Percentiles rank a stretch among this genome's conserved stretches.
phyloP scores from a whole-genome alignment of 2,329 filamentous ascomycete species.

The Colletotrichum costaricense region DNA sequence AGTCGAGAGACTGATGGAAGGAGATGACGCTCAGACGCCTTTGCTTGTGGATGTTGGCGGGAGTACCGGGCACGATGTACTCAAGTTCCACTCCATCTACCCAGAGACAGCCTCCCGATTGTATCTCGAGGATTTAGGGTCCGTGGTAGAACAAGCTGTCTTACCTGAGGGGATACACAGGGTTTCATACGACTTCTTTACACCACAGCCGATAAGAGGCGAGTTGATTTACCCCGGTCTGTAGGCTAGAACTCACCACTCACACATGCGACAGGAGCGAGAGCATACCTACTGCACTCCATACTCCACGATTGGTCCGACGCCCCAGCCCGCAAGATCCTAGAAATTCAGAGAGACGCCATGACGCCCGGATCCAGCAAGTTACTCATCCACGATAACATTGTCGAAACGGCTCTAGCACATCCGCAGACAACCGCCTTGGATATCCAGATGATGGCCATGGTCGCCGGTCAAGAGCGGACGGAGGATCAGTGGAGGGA shows the following conservation, averaged over 20 bases:
- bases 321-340: slow-evolving; percentile 50
- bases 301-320: slow-evolving; percentile 69
- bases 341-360: slow-evolving; percentile 53
- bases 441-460: slow-evolving; percentile 23
- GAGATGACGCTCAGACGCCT: not conserved
- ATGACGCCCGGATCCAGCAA: slow-evolving; percentile 54
- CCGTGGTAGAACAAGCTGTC: not conserved
- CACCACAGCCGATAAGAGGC: slow-evolving; percentile 45
- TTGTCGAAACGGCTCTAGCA: slow-evolving; percentile 44
- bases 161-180: not conserved
- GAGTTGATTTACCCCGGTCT: too few species aligned
- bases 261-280: slow-evolving; percentile 42
- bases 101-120: not conserved
- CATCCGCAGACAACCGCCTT: slow-evolving; percentile 13
- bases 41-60: slow-evolving; percentile 14
- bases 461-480: slow-evolving; percentile 4
- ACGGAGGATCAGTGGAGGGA: not conserved
- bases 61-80: not conserved
- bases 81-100: not conserved
- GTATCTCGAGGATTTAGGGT: not conserved
- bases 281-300: slow-evolving; percentile 63
- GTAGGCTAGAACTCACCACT: not conserved
- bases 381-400: slow-evolving; percentile 51
- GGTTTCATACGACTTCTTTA: slow-evolving; percentile 50
- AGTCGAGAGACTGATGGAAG: not conserved